Evolutionary conservation across 2,329 filamentous ascomycete genomes (phyloP), one percentile per base, ranked within the genome.

Genomic region (Sclerotinia sclerotiorum): DNA sequence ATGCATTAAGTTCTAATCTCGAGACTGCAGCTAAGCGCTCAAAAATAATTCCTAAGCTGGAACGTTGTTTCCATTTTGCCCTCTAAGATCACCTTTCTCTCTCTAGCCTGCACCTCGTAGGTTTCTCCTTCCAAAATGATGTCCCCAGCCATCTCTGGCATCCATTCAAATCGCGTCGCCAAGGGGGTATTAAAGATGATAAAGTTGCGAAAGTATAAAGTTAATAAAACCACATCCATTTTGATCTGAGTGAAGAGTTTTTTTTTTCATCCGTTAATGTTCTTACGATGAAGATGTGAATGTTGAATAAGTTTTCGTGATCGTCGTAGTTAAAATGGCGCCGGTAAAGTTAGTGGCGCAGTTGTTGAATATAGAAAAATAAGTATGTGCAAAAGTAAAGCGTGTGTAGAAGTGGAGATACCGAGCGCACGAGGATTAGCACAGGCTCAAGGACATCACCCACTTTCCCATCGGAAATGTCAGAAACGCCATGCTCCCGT

Each of bases 381-480:
- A 69, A 66, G 60, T 72, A 72, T 72, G 70, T 72, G 71, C 70
- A 72, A 35, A 60, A 70, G 46, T n/a, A 35, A 49, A 35, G 58
- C 58, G 13, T 61, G 27, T 58, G 73, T 46, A 74, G 63, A 46
- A 64, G 51, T 65, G 42, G 69, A 69, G 72, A 72, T 67, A 74
- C 74, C 74, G 75, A 76, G 74, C 74, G 71, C 74, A 75, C 73
- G 74, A 76, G 74, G 72, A 72, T 73, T 72, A 70, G 71, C 74
- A 74, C 74, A 76, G 75, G 74, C 75, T 76, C 74, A 68, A 76
- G 69, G 72, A 72, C 70, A 54, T 72, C 68, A 68, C 69, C 67
- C 65, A 24, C 19, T 49, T 67, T 66, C 48, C 46, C 54, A 67
- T 68, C 68, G 58, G 66, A 71, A 68, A 72, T 68, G 62, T 57